phyloP scores from a whole-genome alignment of 2,329 filamentous ascomycete species.

The Zasmidium citrigriseum region DNA sequence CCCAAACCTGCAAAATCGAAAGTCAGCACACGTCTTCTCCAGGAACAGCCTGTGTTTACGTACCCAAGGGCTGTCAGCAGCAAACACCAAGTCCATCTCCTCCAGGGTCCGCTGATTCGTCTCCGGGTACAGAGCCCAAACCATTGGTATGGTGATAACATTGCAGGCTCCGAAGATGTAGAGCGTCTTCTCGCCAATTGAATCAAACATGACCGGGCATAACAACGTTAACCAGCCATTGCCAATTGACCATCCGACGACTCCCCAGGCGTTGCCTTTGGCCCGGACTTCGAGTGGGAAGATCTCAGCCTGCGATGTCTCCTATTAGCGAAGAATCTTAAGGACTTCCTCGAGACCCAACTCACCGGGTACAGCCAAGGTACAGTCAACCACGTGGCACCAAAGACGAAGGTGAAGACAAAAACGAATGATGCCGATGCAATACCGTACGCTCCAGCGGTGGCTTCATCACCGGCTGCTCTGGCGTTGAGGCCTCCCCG shows the following conservation, averaged over 20 bases:
- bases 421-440: constrained; percentile 73
- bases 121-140: constrained; percentile 74
- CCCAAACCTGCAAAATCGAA: too few species aligned
- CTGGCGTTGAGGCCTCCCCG: constrained; percentile 30
- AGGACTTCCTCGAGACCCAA: neutral
- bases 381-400: constrained; percentile 63
- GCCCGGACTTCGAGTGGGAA: constrained; percentile 71
- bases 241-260: constrained; percentile 74
- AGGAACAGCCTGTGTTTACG: too few species aligned
- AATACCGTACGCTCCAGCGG: constrained; percentile 26
- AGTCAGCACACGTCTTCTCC: too few species aligned
- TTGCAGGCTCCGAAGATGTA: constrained; percentile 74
- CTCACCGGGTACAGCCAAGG: constrained; percentile 46
- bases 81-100: constrained; percentile 74
- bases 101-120: constrained; percentile 71
- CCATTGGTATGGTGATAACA: constrained; percentile 64
- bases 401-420: constrained; percentile 66
- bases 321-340: too few species aligned
- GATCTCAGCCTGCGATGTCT: constrained; percentile 54
- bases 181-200: constrained; percentile 69
- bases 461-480: constrained; percentile 21
- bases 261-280: constrained; percentile 74
- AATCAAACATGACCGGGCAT: constrained; percentile 58
- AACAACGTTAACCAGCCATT: constrained; percentile 60
- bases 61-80: constrained; percentile 66